Evolutionary conservation across 805 yeast species (phyloP).

Genomic region (Cyberlindnera xishuangbannaensis): DNA sequence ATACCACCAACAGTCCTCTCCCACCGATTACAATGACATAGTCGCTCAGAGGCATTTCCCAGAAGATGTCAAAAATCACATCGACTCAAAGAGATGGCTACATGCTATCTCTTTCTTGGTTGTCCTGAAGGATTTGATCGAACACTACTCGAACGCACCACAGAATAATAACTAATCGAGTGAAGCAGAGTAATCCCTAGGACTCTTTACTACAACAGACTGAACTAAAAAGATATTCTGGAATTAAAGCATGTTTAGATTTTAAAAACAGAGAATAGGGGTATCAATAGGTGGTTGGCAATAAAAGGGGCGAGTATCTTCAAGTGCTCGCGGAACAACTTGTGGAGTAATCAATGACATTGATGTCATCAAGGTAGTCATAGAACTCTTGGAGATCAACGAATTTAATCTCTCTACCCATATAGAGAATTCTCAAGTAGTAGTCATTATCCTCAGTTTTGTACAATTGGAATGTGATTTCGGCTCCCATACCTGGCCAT

Average conservation of each 20-base stretch:
- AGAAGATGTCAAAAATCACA: conserved; percentile 2
- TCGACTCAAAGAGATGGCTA: conserved; percentile 1
- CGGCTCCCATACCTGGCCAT: conserved; percentile 48
- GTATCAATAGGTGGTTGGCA: conserved; percentile 1
- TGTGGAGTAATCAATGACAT: conserved; percentile 9
- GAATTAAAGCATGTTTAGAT: too few relatives aligned
- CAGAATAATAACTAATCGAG: too few relatives aligned
- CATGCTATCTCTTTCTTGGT: conserved; percentile 1
- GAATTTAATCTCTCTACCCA: conserved; percentile 25
- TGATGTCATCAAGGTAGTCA: conserved; percentile 16
- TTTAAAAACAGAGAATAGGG: conserved; percentile 3
- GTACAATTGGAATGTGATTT: conserved; percentile 35
- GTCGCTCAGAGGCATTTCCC: conserved; percentile 2
- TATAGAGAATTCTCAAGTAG: conserved; percentile 33
- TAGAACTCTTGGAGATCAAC: conserved; percentile 15
- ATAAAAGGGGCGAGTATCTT: background rate
- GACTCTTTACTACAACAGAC: too few relatives aligned
- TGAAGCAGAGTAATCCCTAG: too few relatives aligned
- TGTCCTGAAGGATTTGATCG: conserved; percentile 2
- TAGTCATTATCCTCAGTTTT: conserved; percentile 20
- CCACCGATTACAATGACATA: too few relatives aligned
- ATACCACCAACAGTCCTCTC: too few relatives aligned
- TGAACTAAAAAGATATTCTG: too few relatives aligned
- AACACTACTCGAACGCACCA: too few relatives aligned
- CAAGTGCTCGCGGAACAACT: conserved; percentile 6